Percentiles rank a stretch among this genome's conserved stretches.
Conservation (phyloP, 257 asterid species). For the Penstemon davidsonii region DNA sequence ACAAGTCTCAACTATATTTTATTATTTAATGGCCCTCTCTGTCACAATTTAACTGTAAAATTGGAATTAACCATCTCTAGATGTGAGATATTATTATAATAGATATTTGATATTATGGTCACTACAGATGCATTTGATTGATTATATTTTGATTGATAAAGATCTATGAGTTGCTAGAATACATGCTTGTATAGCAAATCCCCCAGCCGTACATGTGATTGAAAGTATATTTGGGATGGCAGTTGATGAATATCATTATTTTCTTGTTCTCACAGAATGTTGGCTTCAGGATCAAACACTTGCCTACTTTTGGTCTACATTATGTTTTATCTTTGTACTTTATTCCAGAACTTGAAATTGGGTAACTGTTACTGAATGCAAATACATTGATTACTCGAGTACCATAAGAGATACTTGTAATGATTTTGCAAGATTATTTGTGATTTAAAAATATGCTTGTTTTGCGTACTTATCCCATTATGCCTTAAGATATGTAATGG, state of each 20-base stretch:
- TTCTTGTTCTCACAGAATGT: neutral
- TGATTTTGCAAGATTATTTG: neutral
- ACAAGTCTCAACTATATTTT: neutral
- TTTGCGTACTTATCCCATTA: neutral
- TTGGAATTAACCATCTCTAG: constrained; percentile 5
- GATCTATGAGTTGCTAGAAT: neutral
- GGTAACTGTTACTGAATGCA: constrained; percentile 1
- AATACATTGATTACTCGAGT: neutral
- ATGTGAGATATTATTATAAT: neutral
- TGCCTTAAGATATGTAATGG: constrained; percentile 14
- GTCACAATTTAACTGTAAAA: neutral
- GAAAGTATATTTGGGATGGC: neutral
- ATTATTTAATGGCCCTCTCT: neutral
- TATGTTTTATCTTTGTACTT: neutral
- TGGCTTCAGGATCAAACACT: neutral
- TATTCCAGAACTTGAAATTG: constrained; percentile 7
- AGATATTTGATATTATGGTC: constrained; percentile 4
- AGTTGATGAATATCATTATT: neutral
- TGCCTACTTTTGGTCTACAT: constrained; percentile 6
- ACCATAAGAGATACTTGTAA: constrained; percentile 10
- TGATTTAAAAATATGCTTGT: neutral
- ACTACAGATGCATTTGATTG: neutral
- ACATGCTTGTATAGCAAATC: neutral
- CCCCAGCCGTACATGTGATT: neutral
- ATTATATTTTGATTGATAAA: neutral